Base-by-base conservation (phyloP, 1,284 basidiomycete genomes). In the Golubevia pallescens region DNA sequence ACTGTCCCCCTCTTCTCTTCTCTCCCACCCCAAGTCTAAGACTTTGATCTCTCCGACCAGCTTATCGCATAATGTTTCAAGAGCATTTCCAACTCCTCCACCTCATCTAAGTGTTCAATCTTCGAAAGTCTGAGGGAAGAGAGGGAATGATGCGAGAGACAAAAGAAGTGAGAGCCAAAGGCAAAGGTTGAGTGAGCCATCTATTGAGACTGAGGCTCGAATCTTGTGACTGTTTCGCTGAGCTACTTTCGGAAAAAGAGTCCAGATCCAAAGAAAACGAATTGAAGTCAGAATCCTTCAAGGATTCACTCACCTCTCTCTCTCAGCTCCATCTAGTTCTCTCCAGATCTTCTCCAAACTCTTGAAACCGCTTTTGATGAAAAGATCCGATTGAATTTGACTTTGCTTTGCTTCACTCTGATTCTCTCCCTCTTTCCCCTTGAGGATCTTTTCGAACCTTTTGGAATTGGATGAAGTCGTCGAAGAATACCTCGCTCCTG, bases 61-160 rank as follows among this genome's bases (percentile, higher is more conserved):
- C 7, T 56, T 7, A 56, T 13, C 5, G 10, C 20, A 56, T 85
- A 85, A 64, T 84, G 81, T 14, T 62, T 63, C n/a, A 85, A 73
- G 7, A 85, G 71, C 72, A 85, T 77, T 53, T 85, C 80, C 8
- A 85, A 70, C 68, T 85, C 82, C 61, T 85, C 82, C 2, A 85
- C 71, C 57, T 85, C 82, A 58, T 85, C 82, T 28, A 85, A 71
- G 2, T 74, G 75, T 62, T 85, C 80, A 3, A 84, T 56, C 14
- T 75, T 68, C 13, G 77, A 77, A 8, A 81, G 23, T 1, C 71
- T 63, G 8, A 42, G 23, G 16, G 60, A 59, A 56, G 64, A 63
- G 16, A n/a, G 23, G 20, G 56, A 2, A 69, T 38, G 3, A n/a
- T 23, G 62, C 23, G 69, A 70, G 42, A 51, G 59, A 54, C 51